Evolutionary conservation across 73 alveolate genomes (phyloP), one percentile per base, ranked within the genome.

Genomic region (Paramecium sexaurelia): DNA sequence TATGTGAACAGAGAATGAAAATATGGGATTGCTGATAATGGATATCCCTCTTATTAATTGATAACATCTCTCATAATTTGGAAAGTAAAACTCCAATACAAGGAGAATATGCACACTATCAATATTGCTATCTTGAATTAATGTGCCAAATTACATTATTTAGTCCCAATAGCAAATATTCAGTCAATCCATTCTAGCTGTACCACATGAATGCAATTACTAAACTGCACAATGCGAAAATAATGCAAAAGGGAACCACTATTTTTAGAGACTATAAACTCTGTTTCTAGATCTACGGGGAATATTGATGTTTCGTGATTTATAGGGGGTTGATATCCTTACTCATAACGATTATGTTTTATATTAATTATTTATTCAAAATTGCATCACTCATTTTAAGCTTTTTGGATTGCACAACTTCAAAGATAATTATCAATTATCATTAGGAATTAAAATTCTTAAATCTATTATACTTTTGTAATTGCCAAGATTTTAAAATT

Each of bases 1-100:
- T 61, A 61, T 61, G 83, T 61, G 43, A 61, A 61, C 1, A 61
- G 83, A 29, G 83, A 61, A 61, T 61, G 83, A 29, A 22, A 61
- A 32, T 19, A 56, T 11, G 75, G 39, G 5, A 56, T 20, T 2
- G 40, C 17, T 56, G 39, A 56, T 24, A 24, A 3, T 24, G 39
- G 75, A 27, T 24, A 56, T 56, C 33, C 39, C 0, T 61, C 45
- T 24, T 24, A 9, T 10, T 20, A 20, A 17, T 61, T 61, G 5
- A 61, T 13, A 17, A 61, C 29, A 61, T 61, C 83, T 29, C 26
- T 26, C 5, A 61, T 27, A 1, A 29, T 61, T 61, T 61, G 4
- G 1, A 22, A 61, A 10, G 43, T 61, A 22, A 26, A 24, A 61
- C 83, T 61, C 83, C 83, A 61, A 61, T 22, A 61, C 4, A 61